phyloP scores from a whole-genome alignment of 108 stramenopile genomes.

The Nitzschia sp. region DNA sequence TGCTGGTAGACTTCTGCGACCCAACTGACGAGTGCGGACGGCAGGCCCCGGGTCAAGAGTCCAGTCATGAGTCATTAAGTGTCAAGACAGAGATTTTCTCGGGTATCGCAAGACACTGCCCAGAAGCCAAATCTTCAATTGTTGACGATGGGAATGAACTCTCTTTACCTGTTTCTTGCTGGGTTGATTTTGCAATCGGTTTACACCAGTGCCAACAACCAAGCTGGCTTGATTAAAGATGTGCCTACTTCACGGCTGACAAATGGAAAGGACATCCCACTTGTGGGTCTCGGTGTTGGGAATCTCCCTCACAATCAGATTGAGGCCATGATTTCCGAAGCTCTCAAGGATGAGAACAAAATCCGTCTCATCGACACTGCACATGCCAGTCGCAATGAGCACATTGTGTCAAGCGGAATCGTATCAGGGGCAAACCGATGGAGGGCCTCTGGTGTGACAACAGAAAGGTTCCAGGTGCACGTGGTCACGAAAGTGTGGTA shows the following conservation, averaged over 20 bases:
- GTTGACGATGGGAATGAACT: no score
- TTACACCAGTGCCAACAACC: no score
- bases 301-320: constrained; percentile 62
- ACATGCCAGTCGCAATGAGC: constrained; percentile 66
- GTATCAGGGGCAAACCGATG: constrained; percentile 27
- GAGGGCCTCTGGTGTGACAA: constrained; percentile 20
- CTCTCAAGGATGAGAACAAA: constrained; percentile 37
- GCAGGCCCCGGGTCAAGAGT: no score
- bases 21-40: no score
- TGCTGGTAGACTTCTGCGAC: no score
- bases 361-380: constrained; percentile 75
- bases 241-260: constrained; percentile 31
- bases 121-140: no score
- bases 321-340: constrained; percentile 26
- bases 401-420: constrained; percentile 61
- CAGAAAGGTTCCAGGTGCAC: constrained; percentile 44
- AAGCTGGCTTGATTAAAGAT: constrained; percentile 37
- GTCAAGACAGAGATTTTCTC: no score
- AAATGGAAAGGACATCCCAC: constrained; percentile 53
- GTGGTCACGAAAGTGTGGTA: constrained; percentile 89
- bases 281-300: constrained; percentile 82
- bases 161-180: no score
- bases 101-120: no score
- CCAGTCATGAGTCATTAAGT: no score
- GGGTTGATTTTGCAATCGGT: no score